Base-by-base conservation (phyloP, 208 protist genomes). In the Acanthamoeba healyi region DNA sequence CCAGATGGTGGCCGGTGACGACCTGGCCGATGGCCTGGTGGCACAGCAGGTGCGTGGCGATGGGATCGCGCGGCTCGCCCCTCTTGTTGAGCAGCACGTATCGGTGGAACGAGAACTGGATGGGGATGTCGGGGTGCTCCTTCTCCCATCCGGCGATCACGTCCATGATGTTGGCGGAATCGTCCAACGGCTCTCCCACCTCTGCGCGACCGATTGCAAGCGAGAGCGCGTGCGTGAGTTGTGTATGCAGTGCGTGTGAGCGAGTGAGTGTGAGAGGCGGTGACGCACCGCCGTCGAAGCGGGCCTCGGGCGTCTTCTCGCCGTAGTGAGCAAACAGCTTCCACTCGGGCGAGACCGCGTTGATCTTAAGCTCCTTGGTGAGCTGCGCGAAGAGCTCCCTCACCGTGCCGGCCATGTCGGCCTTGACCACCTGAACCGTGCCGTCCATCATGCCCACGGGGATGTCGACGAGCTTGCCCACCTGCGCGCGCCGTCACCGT, bases 301-400 rank as follows among this genome's bases (percentile, higher is more conserved):
- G 81, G 54, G 22, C 61, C 54, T 88, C 54, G 32, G 81, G 36
- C 9, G 44, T 34, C 46, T 88, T 88, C 32, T 92, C 56, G 54
- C 86, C 86, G 36, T 92, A 92, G 86, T 92, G 61, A 24, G 86
- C 86, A 40, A 92, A 92, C 15, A 92, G 14, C 49, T 74, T 65
- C 86, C 86, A 74, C 32, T 92, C 86, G 26, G 49, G 58, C 34
- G 86, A 67, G 40, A 38, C 26, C 34, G 24, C 40, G 46, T 61
- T 34, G 42, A 92, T 19, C 44, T 92, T 92, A 34, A 92, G 61
- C 58, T 77, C 61, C 56, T 77, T 92, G 63, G 34, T 34, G 29
- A 92, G 49, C 61, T 92, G 86, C 26, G 15, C 34, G 15, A 74
- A n/a, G 40, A 92, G 40, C 86, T 92, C 86, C 34, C 42, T 42